These are phyloP conservation scores for Candida odintsovae DNA, from an alignment of 805 yeast species.

Conservation along the genomic window DNA sequence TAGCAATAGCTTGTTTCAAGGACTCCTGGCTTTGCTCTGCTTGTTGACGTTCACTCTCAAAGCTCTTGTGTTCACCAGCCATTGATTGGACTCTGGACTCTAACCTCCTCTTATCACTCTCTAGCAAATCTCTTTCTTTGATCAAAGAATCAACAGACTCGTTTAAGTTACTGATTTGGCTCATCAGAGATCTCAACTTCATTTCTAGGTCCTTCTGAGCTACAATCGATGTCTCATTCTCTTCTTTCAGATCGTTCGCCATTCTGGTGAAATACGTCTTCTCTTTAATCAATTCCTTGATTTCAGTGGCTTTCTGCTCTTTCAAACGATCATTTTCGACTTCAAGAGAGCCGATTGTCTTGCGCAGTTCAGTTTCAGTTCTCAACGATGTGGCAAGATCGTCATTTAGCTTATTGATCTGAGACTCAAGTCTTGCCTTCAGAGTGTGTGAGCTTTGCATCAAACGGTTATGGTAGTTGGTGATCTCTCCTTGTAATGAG, in stretches of 20 bases:
- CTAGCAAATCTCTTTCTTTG: constrained; percentile 55
- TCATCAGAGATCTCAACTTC: constrained; percentile 37
- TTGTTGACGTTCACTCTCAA: constrained; percentile 25
- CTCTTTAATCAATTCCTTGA: constrained; percentile 35
- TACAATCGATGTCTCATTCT: constrained; percentile 35
- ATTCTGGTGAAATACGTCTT: constrained; percentile 36
- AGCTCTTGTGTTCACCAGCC: constrained; percentile 33
- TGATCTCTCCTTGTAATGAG: constrained; percentile 50
- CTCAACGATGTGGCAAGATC: constrained; percentile 51
- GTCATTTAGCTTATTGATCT: constrained; percentile 47
- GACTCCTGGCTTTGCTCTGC: constrained; percentile 13
- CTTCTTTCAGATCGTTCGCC: constrained; percentile 35
- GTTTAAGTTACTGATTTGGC: constrained; percentile 52
- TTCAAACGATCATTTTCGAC: constrained; percentile 54
- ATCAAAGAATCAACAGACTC: constrained; percentile 56
- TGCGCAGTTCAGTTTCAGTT: constrained; percentile 60
- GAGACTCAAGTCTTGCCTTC: constrained; percentile 35
- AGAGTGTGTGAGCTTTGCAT: constrained; percentile 35
- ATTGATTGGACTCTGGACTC: constrained; percentile 40
- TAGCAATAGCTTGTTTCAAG: constrained; percentile 16
- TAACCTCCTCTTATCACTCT: constrained; percentile 41
- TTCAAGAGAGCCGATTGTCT: constrained; percentile 54
- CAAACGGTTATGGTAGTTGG: constrained; percentile 43
- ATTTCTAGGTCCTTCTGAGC: constrained; percentile 41
- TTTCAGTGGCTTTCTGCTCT: constrained; percentile 30